Evolutionary conservation across 176 grass and related monocot genomes (phyloP).

Genomic region (Musa acuminata): DNA sequence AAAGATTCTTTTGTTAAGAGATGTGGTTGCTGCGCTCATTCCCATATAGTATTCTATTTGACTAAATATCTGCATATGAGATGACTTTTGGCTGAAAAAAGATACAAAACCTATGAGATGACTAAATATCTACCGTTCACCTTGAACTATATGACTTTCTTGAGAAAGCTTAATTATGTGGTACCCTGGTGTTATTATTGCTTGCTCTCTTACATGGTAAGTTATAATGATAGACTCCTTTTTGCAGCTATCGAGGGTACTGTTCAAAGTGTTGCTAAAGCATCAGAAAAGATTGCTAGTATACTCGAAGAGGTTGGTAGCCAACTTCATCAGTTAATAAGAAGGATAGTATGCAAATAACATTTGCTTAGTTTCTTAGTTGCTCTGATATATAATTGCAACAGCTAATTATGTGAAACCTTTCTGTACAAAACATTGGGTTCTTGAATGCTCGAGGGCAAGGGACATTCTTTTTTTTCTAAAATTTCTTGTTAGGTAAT

Average conservation of each 20-base stretch:
- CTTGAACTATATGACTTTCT: not conserved
- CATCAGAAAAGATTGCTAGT: constrained; percentile 56
- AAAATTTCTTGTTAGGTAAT: not conserved
- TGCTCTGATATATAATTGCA: not conserved
- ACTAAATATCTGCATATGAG: too few species aligned
- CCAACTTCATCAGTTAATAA: not conserved
- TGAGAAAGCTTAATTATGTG: not conserved
- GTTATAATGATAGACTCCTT: constrained; percentile 3
- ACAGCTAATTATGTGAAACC: not conserved
- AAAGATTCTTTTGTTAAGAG: too few species aligned
- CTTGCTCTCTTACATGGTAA: not conserved
- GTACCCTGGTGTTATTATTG: not conserved
- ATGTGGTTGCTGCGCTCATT: too few species aligned
- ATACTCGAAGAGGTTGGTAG: constrained; percentile 56
- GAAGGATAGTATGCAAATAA: not conserved
- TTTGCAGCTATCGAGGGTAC: constrained; percentile 54
- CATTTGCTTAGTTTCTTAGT: constrained; percentile 7
- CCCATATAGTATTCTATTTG: too few species aligned
- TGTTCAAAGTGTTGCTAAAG: constrained; percentile 55
- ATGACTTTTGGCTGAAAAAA: too few species aligned
- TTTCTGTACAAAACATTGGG: not conserved
- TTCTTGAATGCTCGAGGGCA: not conserved
- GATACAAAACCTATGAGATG: too few species aligned
- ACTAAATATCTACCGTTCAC: too few species aligned
- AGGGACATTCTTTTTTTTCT: too few species aligned